phyloP scores from a whole-genome alignment of 1,284 basidiomycete species.

The Tilletia walkeri region DNA sequence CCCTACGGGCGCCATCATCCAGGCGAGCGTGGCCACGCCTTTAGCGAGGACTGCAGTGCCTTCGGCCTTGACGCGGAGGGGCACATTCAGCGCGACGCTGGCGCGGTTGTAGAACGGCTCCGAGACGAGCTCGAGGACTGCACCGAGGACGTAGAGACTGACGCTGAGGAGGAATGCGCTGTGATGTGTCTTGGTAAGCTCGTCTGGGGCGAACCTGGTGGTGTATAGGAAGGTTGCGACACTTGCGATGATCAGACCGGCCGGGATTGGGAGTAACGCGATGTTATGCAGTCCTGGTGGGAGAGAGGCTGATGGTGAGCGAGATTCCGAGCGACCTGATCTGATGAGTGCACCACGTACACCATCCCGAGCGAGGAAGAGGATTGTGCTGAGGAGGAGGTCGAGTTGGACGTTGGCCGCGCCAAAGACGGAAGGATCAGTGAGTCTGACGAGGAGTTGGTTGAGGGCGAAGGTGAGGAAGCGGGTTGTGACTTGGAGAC shows the following conservation, averaged over 20 bases:
- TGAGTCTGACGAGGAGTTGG: slow-evolving; percentile 78
- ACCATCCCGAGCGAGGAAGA: slow-evolving; percentile 88
- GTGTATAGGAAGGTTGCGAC: slow-evolving; percentile 30
- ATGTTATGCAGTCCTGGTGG: slow-evolving; percentile 39
- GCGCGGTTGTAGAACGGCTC: slow-evolving; percentile 50
- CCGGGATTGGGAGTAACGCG: slow-evolving; percentile 38
- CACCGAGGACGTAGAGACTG: slow-evolving; percentile 42
- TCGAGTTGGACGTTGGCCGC: slow-evolving; percentile 83
- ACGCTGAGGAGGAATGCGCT: slow-evolving; percentile 35
- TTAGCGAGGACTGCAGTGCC: slow-evolving; percentile 41
- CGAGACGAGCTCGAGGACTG: slow-evolving; percentile 40
- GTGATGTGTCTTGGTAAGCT: slow-evolving; percentile 25
- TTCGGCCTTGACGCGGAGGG: slow-evolving; percentile 45
- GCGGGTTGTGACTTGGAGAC: slow-evolving; percentile 79
- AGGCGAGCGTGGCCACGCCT: slow-evolving; percentile 26
- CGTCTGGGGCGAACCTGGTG: slow-evolving; percentile 30
- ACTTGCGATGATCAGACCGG: slow-evolving; percentile 33
- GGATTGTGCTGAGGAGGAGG: slow-evolving; percentile 77
- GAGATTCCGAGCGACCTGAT: not conserved
- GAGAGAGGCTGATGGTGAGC: not conserved
- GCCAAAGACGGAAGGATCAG: slow-evolving; percentile 80
- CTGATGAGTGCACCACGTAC: slow-evolving; percentile 56
- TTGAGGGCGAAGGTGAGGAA: slow-evolving; percentile 83
- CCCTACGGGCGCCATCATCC: slow-evolving; percentile 14
- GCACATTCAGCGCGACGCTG: slow-evolving; percentile 30